A percentile compares a stretch with the other conserved stretches of the same genome.
Evolutionary conservation across 73 alveolate species (phyloP).

Genomic region (Urostyla sp.): DNA sequence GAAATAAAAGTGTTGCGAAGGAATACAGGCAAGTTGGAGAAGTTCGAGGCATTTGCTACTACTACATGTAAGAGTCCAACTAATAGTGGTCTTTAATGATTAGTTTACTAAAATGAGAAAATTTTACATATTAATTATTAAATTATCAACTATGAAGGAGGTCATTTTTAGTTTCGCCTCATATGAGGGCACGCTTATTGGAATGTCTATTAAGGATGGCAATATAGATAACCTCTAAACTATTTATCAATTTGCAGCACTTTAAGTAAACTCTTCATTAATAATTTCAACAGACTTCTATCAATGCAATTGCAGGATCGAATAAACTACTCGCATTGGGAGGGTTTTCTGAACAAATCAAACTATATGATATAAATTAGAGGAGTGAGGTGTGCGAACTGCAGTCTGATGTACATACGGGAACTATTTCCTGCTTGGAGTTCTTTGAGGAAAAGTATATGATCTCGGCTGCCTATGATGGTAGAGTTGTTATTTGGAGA

Average conservation of each 20-base stretch:
- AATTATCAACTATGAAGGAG: too few species aligned
- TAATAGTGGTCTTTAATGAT: not conserved
- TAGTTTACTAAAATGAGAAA: too few species aligned
- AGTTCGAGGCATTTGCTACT: conserved; percentile 50
- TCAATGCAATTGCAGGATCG: conserved; percentile 42
- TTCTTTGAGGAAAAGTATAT: conserved; percentile 52
- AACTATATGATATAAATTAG: conserved; percentile 28
- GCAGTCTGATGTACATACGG: conserved; percentile 61
- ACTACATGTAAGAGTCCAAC: conserved; percentile 39
- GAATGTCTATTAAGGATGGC: too few species aligned
- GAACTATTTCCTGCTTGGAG: conserved; percentile 58
- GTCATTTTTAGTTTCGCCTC: too few species aligned
- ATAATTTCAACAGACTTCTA: conserved; percentile 48
- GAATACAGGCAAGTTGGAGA: conserved; percentile 3
- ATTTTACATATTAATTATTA: too few species aligned
- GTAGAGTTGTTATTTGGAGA: conserved; percentile 63
- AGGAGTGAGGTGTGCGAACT: conserved; percentile 59
- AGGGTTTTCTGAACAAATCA: conserved; percentile 65
- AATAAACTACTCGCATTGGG: conserved; percentile 65
- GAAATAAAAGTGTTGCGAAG: conserved; percentile 17
- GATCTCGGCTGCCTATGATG: conserved; percentile 70
- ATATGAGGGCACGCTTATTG: too few species aligned
- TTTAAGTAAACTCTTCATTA: too few species aligned
- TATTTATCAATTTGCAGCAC: too few species aligned
- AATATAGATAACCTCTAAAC: too few species aligned